Conservation (phyloP, 352 stramenopile species). For the Globisporangium carolinianum region DNA sequence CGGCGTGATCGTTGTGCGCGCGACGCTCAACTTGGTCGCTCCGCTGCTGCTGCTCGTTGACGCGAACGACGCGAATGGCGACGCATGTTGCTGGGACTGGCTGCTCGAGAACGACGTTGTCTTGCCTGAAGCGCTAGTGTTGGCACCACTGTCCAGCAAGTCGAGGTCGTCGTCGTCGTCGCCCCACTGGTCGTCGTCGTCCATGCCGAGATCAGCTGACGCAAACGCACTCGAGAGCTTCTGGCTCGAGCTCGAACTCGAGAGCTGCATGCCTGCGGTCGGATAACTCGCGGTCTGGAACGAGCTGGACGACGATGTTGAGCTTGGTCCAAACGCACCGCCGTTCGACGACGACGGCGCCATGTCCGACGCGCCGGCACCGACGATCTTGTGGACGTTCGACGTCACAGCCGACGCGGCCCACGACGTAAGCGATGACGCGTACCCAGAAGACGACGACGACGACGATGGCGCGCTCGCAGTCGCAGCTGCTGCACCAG, state of each 20-base stretch:
- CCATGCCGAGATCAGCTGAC: slow-evolving; percentile 34
- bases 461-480: slow-evolving; percentile 14
- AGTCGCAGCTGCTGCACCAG: slow-evolving; percentile 12
- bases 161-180: slow-evolving; percentile 59
- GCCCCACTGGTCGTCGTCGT: slow-evolving; percentile 52
- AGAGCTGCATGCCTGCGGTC: slow-evolving; percentile 11
- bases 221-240: slow-evolving; percentile 35
- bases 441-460: slow-evolving; percentile 27
- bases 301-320: slow-evolving; percentile 15
- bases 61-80: slow-evolving; percentile 17
- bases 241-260: slow-evolving; percentile 3
- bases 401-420: slow-evolving; percentile 57
- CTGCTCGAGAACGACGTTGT: slow-evolving; percentile 12
- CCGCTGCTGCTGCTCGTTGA: slow-evolving; percentile 4
- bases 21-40: slow-evolving; percentile 49
- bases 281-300: background rate
- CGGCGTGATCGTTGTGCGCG: slow-evolving; percentile 16
- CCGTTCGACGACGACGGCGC: slow-evolving; percentile 3
- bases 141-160: slow-evolving; percentile 10
- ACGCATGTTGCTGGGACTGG: slow-evolving; percentile 5
- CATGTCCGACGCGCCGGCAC: slow-evolving; percentile 15
- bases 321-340: slow-evolving; percentile 2
- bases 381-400: slow-evolving; percentile 65
- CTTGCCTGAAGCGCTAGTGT: slow-evolving; percentile 21
- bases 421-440: slow-evolving; percentile 68